Percentiles rank a stretch among this genome's conserved stretches.
Evolutionary conservation across 2,329 filamentous ascomycete species (phyloP).

Genomic region (Keithomyces neogunnii): DNA sequence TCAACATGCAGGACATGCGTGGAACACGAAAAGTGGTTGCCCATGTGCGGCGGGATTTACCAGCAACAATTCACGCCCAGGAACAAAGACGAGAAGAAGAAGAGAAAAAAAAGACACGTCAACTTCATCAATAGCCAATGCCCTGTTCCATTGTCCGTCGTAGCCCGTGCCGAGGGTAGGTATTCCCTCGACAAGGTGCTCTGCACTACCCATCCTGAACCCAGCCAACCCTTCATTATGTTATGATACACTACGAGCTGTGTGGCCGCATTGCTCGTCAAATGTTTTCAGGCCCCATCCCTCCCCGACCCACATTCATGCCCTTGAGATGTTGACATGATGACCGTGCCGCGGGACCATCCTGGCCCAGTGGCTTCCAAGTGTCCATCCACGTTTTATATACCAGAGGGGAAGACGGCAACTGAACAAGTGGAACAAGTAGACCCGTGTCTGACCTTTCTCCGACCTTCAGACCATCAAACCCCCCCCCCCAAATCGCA

Average conservation of each 20-base stretch:
- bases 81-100: too few relatives aligned
- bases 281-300: neutral
- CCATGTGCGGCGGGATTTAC: too few relatives aligned
- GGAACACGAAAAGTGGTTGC: too few relatives aligned
- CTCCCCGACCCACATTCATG: neutral
- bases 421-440: neutral
- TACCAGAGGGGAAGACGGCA: neutral
- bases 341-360: neutral
- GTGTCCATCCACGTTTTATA: neutral
- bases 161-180: conserved; percentile 1
- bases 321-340: too few relatives aligned
- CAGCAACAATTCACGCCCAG: too few relatives aligned
- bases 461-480: too few relatives aligned
- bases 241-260: conserved; percentile 8
- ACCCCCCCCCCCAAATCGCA: too few relatives aligned
- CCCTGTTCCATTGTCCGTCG: conserved; percentile 2
- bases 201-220: neutral
- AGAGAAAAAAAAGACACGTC: too few relatives aligned
- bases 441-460: neutral
- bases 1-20: too few relatives aligned
- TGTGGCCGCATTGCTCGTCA: too few relatives aligned
- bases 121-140: neutral
- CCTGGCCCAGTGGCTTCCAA: neutral
- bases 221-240: neutral
- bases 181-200: neutral